A percentile compares a stretch with the other conserved stretches of the same genome.
Conservation (phyloP, 2,329 filamentous ascomycete species). For the Graphium sp. region DNA sequence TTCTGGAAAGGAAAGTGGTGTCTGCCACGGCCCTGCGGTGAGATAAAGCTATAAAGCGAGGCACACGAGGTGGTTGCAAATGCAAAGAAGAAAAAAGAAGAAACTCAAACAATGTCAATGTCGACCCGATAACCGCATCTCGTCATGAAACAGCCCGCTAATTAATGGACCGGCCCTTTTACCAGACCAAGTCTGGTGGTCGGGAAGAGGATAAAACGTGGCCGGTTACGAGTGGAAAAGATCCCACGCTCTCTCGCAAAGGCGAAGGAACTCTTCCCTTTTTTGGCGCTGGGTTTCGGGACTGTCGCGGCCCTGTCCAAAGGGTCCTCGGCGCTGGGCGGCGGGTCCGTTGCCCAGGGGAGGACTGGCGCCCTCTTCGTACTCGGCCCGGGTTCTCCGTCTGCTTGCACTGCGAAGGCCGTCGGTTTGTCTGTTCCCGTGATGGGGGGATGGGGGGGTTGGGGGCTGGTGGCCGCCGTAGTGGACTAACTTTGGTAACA, state of each 20-base stretch:
- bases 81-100: too few relatives aligned
- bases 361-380: conserved; percentile 81
- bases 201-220: neutral
- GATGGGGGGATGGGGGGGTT: conserved; percentile 68
- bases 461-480: conserved; percentile 90
- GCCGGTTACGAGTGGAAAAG: conserved; percentile 69
- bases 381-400: conserved; percentile 72
- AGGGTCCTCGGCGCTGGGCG: conserved; percentile 46
- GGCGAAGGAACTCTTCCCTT: conserved; percentile 76
- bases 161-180: too few relatives aligned
- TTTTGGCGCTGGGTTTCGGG: conserved; percentile 72
- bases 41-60: too few relatives aligned
- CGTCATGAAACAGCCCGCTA: too few relatives aligned
- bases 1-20: too few relatives aligned
- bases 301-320: conserved; percentile 67
- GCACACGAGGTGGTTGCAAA: too few relatives aligned
- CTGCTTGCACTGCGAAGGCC: conserved; percentile 44
- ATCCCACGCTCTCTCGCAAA: conserved; percentile 90
- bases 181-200: too few relatives aligned
- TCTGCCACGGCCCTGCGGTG: too few relatives aligned
- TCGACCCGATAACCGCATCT: too few relatives aligned
- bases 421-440: conserved; percentile 28
- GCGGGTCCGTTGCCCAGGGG: conserved; percentile 63
- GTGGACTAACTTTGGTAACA: conserved; percentile 85
- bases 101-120: too few relatives aligned